phyloP scores from a whole-genome alignment of 2,329 filamentous ascomycete species.

The Venturiaceae sp. region DNA sequence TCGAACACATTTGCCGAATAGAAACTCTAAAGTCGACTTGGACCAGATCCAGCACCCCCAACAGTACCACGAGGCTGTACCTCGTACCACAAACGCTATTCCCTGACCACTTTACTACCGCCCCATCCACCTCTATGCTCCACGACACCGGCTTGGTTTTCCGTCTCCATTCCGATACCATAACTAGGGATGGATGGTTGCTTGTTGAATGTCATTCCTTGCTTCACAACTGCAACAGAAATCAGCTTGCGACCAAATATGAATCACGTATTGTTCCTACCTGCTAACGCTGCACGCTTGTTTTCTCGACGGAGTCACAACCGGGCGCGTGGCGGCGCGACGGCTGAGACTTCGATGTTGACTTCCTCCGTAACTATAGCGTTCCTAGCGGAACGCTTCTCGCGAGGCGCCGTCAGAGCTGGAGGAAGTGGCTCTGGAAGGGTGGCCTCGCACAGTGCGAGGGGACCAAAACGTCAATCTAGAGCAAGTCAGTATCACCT shows the following conservation, averaged over 20 bases:
- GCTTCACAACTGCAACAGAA: neutral
- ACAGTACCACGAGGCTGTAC: neutral
- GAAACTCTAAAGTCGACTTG: neutral
- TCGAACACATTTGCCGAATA: neutral
- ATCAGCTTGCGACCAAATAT: neutral
- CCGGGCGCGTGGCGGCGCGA: constrained; percentile 14
- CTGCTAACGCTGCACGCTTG: neutral
- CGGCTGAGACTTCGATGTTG: constrained; percentile 20
- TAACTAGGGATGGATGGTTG: neutral
- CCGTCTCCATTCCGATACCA: neutral
- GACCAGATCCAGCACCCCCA: neutral
- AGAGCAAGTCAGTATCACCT: neutral
- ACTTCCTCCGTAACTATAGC: neutral
- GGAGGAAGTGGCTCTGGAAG: constrained; percentile 48
- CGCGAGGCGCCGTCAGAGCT: constrained; percentile 46
- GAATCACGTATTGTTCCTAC: neutral
- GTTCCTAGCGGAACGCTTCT: constrained; percentile 17
- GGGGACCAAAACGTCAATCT: constrained; percentile 88
- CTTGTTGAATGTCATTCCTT: neutral
- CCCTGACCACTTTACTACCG: neutral
- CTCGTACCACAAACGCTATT: neutral
- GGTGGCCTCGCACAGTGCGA: constrained; percentile 80
- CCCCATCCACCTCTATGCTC: neutral
- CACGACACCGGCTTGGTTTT: neutral
- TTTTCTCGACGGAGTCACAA: constrained; percentile 5